These are phyloP conservation scores for Medicago arabica DNA, from an alignment of 306 rosid genomes.

Conservation along the genomic window DNA sequence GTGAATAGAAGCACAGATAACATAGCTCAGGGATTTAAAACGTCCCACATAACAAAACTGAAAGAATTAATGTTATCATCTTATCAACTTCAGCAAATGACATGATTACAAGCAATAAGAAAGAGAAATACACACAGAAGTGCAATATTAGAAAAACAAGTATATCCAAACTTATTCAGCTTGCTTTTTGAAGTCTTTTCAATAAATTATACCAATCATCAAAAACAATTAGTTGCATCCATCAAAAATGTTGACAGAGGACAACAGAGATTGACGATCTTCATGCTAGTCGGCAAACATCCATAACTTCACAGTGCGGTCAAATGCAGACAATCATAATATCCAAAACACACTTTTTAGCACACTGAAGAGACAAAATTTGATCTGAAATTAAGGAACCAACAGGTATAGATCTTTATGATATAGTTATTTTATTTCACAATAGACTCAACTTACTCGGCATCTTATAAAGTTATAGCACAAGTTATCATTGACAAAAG, in stretches of 20 bases:
- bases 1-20: conserved; percentile 35
- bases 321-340: conserved; percentile 22
- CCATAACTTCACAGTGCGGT: conserved; percentile 24
- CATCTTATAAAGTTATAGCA: neutral
- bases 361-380: conserved; percentile 17
- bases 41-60: conserved; percentile 26
- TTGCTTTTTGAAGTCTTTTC: conserved; percentile 3
- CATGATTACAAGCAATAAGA: conserved; percentile 9
- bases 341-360: conserved; percentile 11
- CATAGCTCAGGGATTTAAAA: conserved; percentile 40
- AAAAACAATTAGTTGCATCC: conserved; percentile 19
- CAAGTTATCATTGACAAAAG: conserved; percentile 5
- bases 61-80: conserved; percentile 23
- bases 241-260: neutral
- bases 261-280: conserved; percentile 20
- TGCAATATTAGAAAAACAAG: conserved; percentile 24
- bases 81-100: conserved; percentile 23
- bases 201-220: conserved; percentile 15
- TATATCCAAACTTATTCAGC: neutral
- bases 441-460: neutral
- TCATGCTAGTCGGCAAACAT: conserved; percentile 25
- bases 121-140: conserved; percentile 23
- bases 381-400: neutral
- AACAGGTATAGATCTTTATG: neutral
- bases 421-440: conserved; percentile 13